Base-by-base conservation (phyloP, 805 yeast genomes). In the Candida broadrunensis region DNA sequence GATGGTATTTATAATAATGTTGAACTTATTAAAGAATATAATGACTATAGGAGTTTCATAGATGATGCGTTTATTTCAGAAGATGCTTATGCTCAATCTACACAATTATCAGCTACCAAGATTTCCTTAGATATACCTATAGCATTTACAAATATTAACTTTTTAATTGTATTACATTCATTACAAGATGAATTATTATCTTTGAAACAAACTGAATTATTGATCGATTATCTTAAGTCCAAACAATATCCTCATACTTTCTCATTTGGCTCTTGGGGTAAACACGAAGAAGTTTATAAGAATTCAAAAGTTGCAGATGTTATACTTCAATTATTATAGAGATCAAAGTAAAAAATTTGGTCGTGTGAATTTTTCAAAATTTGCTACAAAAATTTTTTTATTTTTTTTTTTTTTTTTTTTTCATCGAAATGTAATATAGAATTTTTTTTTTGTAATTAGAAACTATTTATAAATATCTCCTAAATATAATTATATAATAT, bases 1-100 rank as follows among this genome's bases (percentile, higher is more conserved):
- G 95, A 86, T 51, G 95, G 95, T 0, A 87, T 88, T 37, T 85
- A 75, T 58, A 76, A 83, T 47, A 55, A 82, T 4, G 47, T 42
- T 1, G 65, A 64, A 11, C 58, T 88, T 37, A 46, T 83, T 1
- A 58, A 60, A 1, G 93, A 85, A 52, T 83, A 85, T 55, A 85
- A 86, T 2, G 52, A 41, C 0, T 88, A 86, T 56, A 48, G 52
- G 12, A 60, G 56, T 4, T 85, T 85, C 55, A 80, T 87, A 1
- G 48, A 60, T 2, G 77, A 76, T 30, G 89, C 93, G 0, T 83
- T 82, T 53, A 46, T 37, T 1, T 42, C 50, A 3, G 45, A 39
- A 13, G 46, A 44, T 3, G 50, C 51, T 7, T 56, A 50, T 30
- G 36, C 39, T 8, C 46, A 51, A 12, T 67, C 70, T 1, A 50